Conservation (phyloP, 2,329 filamentous ascomycete genomes). For the Hypoxylon sp. region DNA sequence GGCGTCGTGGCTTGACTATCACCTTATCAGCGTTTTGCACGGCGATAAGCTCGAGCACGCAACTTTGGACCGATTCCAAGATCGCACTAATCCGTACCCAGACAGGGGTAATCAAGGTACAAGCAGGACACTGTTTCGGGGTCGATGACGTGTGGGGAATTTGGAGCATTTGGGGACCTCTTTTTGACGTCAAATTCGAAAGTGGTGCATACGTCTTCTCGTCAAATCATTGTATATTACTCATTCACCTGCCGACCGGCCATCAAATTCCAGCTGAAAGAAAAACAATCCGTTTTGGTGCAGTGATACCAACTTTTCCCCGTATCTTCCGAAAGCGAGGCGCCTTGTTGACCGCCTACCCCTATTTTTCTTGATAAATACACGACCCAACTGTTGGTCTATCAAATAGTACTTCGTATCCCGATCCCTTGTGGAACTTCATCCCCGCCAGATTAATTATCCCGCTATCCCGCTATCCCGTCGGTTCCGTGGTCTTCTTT, state of each 20-base stretch:
- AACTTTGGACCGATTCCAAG: conserved; percentile 28
- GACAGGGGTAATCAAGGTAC: conserved; percentile 18
- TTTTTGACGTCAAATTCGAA: conserved; percentile 46
- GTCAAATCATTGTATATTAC: conserved; percentile 18
- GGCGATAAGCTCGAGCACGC: conserved; percentile 28
- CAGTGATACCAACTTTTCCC: conserved; percentile 23
- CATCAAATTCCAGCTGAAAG: conserved; percentile 27
- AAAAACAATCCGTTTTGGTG: conserved; percentile 18
- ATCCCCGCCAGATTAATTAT: conserved; percentile 29
- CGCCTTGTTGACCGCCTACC: conserved; percentile 15
- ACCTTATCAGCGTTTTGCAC: neutral
- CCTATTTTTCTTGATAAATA: conserved; percentile 2
- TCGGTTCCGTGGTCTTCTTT: conserved; percentile 8
- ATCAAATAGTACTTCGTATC: conserved; percentile 22
- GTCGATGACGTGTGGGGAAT: conserved; percentile 50
- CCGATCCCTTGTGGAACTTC: conserved; percentile 31
- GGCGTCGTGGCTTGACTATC: conserved; percentile 23
- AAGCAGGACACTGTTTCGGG: conserved; percentile 21
- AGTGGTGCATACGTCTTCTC: conserved; percentile 19
- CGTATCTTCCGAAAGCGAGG: conserved; percentile 34
- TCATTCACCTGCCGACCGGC: conserved; percentile 16
- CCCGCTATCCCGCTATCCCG: conserved; percentile 10
- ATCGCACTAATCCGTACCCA: conserved; percentile 28
- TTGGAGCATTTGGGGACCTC: conserved; percentile 11
- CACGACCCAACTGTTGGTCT: conserved; percentile 18